Evolutionary conservation across 2,329 filamentous ascomycete species (phyloP).

Genomic region (Colletotrichum sp.): DNA sequence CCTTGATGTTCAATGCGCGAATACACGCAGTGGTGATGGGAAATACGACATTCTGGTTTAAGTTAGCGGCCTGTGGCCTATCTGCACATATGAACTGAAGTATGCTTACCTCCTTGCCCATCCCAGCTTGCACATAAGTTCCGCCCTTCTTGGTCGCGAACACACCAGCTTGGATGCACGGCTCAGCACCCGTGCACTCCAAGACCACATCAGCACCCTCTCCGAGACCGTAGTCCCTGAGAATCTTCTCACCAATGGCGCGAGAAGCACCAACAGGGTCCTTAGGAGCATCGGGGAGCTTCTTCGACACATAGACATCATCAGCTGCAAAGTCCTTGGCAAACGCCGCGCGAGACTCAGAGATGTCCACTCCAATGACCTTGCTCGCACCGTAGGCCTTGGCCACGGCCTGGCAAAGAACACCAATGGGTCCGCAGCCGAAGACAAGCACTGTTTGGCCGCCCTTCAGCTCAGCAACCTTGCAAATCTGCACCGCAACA

Average conservation of each 20-base stretch:
- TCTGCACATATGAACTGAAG: not conserved
- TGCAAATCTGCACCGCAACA: slow-evolving; percentile 53
- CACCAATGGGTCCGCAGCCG: slow-evolving; percentile 55
- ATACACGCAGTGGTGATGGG: slow-evolving; percentile 75
- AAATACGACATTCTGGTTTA: slow-evolving; percentile 49
- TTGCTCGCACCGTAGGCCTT: slow-evolving; percentile 49
- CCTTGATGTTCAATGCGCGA: slow-evolving; percentile 77
- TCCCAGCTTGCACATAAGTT: slow-evolving; percentile 56
- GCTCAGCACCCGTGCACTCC: slow-evolving; percentile 32
- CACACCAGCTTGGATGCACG: slow-evolving; percentile 53
- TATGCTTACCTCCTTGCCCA: slow-evolving; percentile 44
- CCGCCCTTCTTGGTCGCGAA: slow-evolving; percentile 49
- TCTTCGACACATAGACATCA: slow-evolving; percentile 42
- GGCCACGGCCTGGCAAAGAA: slow-evolving; percentile 50
- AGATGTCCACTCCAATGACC: slow-evolving; percentile 53
- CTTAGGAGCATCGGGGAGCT: slow-evolving; percentile 40
- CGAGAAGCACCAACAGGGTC: slow-evolving; percentile 57
- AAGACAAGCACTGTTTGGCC: slow-evolving; percentile 51
- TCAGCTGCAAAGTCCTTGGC: slow-evolving; percentile 50
- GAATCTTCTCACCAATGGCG: slow-evolving; percentile 52
- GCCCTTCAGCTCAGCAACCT: slow-evolving; percentile 41
- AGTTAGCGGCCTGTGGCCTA: not conserved
- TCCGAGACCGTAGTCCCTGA: slow-evolving; percentile 39
- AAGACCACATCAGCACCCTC: slow-evolving; percentile 55
- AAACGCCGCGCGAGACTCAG: slow-evolving; percentile 42